These are phyloP conservation scores for Fagus crenata DNA, from an alignment of 306 rosid genomes.

Conservation along the genomic window DNA sequence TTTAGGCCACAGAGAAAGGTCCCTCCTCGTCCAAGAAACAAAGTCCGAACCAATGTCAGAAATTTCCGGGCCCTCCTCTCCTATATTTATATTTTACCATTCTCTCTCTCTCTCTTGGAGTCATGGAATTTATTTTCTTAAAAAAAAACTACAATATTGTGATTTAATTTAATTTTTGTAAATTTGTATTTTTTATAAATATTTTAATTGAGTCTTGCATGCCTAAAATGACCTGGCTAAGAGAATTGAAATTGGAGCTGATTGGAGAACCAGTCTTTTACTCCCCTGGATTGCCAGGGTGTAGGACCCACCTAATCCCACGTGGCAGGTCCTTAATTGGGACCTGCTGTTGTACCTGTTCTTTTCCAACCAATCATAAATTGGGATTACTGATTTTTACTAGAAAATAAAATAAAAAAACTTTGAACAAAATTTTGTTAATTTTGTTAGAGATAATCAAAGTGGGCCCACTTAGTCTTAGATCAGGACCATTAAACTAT, in stretches of 20 bases:
- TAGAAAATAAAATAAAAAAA: not conserved
- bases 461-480: no score
- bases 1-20: constrained; percentile 46
- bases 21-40: constrained; percentile 28
- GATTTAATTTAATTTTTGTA: not conserved
- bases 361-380: no score
- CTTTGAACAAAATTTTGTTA: no score
- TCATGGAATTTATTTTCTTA: not conserved
- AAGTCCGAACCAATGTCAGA: constrained; percentile 61
- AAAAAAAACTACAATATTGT: not conserved
- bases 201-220: not conserved
- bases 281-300: not conserved
- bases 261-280: not conserved
- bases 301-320: constrained; percentile 10
- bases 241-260: not conserved
- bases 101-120: not conserved
- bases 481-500: no score
- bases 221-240: constrained; percentile 24
- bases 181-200: not conserved
- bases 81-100: constrained; percentile 40
- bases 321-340: constrained; percentile 2
- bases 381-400: not conserved
- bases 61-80: constrained; percentile 54
- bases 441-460: no score
- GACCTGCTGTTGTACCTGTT: no score